A percentile compares a stretch with the other conserved stretches of the same genome.
phyloP scores from a whole-genome alignment of 2,329 filamentous ascomycete species.

The Thermomyces lanuginosus region DNA sequence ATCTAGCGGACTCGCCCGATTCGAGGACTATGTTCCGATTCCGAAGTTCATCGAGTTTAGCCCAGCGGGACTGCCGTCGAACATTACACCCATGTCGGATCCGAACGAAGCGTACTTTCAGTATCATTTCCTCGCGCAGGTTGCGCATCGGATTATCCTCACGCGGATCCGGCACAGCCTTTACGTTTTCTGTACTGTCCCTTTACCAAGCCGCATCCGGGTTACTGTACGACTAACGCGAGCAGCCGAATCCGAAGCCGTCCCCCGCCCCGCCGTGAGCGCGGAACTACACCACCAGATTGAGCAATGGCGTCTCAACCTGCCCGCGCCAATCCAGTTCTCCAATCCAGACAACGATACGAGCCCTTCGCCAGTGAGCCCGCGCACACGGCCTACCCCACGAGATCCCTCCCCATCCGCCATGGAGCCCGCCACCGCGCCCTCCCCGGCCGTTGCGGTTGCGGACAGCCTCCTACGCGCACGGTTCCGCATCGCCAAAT shows the following conservation, averaged over 20 bases:
- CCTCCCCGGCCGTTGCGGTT: slow-evolving; percentile 19
- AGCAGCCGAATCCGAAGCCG: slow-evolving; percentile 25
- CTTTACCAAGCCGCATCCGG: neutral
- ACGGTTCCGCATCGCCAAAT: slow-evolving; percentile 23
- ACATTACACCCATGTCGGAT: slow-evolving; percentile 18
- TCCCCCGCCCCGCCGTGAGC: slow-evolving; percentile 33
- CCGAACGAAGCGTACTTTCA: slow-evolving; percentile 40
- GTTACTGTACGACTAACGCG: slow-evolving; percentile 1
- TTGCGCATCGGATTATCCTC: slow-evolving; percentile 39
- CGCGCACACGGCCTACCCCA: no score
- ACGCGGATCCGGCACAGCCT: slow-evolving; percentile 37
- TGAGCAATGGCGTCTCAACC: slow-evolving; percentile 38
- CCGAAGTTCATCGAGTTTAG: slow-evolving; percentile 37
- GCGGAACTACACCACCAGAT: slow-evolving; percentile 39
- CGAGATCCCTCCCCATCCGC: slow-evolving; percentile 8
- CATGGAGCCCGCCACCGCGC: slow-evolving; percentile 11
- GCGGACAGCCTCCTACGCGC: slow-evolving; percentile 24
- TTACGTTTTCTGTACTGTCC: slow-evolving; percentile 30
- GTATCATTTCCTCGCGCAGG: slow-evolving; percentile 41
- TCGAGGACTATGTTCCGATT: slow-evolving; percentile 37
- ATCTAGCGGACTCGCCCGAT: slow-evolving; percentile 33
- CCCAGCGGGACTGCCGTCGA: slow-evolving; percentile 17
- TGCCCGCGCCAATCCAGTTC: slow-evolving; percentile 34
- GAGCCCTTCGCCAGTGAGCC: slow-evolving; percentile 11
- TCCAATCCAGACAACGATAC: slow-evolving; percentile 14